These are phyloP conservation scores for Gloeopeniophorella convolvens DNA, from an alignment of 768 basidiomycete genomes.

Conservation along the genomic window DNA sequence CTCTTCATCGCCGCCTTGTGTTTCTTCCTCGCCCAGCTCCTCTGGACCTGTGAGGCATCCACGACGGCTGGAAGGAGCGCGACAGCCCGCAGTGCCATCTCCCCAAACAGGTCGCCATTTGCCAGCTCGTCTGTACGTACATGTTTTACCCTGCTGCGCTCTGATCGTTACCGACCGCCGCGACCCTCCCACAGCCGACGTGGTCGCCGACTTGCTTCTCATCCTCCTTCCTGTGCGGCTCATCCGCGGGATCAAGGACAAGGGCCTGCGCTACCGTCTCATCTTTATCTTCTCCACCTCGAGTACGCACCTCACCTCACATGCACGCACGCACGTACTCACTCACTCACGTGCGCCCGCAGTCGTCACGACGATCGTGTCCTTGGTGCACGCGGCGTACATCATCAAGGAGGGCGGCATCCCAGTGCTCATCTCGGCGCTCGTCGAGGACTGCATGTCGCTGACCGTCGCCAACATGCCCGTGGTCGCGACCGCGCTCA, in stretches of 20 bases:
- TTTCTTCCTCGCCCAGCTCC: slow-evolving; percentile 39
- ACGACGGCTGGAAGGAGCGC: slow-evolving; percentile 33
- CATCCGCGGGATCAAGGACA: slow-evolving; percentile 37
- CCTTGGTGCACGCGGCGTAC: slow-evolving; percentile 27
- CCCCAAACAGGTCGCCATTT: slow-evolving; percentile 40
- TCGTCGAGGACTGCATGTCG: slow-evolving; percentile 26
- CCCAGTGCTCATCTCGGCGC: slow-evolving; percentile 27
- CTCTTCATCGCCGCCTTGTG: slow-evolving; percentile 29
- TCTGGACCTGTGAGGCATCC: slow-evolving; percentile 38
- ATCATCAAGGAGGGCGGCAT: slow-evolving; percentile 26
- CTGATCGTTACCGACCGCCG: slow-evolving; percentile 11
- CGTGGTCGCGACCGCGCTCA: slow-evolving; percentile 16
- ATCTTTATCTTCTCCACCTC: slow-evolving; percentile 50
- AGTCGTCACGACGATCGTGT: slow-evolving; percentile 27
- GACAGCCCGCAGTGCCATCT: slow-evolving; percentile 37
- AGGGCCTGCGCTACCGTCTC: slow-evolving; percentile 34
- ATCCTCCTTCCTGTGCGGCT: slow-evolving; percentile 36
- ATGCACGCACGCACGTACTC: background rate
- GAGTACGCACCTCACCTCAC: slow-evolving; percentile 25
- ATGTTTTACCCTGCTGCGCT: background rate
- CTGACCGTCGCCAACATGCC: slow-evolving; percentile 14
- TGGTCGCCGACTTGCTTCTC: background rate
- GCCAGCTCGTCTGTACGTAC: slow-evolving; percentile 46
- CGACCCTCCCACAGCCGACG: too few relatives aligned
- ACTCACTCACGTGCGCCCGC: background rate